Conservation (phyloP, 106 monocot genomes). For the Dendrobium catenatum region DNA sequence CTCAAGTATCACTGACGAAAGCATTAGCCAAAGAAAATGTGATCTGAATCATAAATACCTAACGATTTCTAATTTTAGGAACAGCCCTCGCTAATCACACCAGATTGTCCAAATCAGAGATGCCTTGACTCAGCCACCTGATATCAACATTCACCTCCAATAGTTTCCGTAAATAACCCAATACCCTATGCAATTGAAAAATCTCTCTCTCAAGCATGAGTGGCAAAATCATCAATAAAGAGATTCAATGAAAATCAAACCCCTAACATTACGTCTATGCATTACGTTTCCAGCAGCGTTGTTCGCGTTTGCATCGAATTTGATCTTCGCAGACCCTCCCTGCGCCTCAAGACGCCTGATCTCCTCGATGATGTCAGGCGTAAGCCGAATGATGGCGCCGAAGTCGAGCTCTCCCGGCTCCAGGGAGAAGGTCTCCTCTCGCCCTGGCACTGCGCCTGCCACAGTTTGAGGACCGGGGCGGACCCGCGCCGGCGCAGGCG, state of each 20-base stretch:
- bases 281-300: conserved; percentile 56
- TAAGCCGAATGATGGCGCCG: conserved; percentile 72
- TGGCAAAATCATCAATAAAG: background rate
- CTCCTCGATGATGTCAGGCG: conserved; percentile 84
- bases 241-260: background rate
- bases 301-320: conserved; percentile 60
- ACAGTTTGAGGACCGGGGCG: background rate
- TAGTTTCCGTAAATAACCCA: background rate
- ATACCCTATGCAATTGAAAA: background rate
- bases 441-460: background rate
- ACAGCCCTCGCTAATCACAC: background rate
- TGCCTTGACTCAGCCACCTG: background rate
- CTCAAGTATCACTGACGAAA: background rate
- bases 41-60: conserved; percentile 1
- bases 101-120: background rate
- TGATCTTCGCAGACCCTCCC: conserved; percentile 65
- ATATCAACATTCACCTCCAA: background rate
- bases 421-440: conserved; percentile 70
- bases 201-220: background rate
- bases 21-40: background rate
- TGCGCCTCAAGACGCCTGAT: conserved; percentile 63
- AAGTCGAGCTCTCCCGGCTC: conserved; percentile 48
- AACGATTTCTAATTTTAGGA: background rate
- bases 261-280: background rate
- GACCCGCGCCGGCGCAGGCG: background rate